phyloP scores from a whole-genome alignment of 192 early-diverging fungal species.

The Allomyces javanicus region DNA sequence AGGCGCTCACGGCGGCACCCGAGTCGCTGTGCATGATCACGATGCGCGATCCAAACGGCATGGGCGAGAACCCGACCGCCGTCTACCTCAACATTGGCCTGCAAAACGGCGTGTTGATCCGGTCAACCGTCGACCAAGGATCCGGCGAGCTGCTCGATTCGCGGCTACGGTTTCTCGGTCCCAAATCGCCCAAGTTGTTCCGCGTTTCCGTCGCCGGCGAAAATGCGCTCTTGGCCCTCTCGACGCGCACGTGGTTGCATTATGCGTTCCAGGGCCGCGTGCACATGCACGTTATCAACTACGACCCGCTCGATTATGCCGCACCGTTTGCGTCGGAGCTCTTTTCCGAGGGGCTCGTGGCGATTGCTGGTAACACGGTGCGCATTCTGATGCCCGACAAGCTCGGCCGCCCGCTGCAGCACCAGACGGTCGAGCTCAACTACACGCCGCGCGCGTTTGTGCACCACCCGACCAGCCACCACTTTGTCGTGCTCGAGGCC shows the following conservation, averaged over 20 bases:
- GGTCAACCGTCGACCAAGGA: constrained; percentile 61
- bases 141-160: constrained; percentile 67
- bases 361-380: constrained; percentile 65
- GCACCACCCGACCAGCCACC: constrained; percentile 45
- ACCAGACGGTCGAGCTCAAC: constrained; percentile 16
- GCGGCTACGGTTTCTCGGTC: constrained; percentile 66
- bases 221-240: constrained; percentile 62
- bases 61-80: constrained; percentile 20
- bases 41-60: constrained; percentile 23
- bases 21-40: constrained; percentile 56
- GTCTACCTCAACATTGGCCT: constrained; percentile 73
- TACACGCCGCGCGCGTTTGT: constrained; percentile 75
- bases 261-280: constrained; percentile 53
- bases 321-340: constrained; percentile 63
- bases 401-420: background rate
- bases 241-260: constrained; percentile 72
- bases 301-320: constrained; percentile 69
- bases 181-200: constrained; percentile 64
- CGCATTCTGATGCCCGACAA: constrained; percentile 5
- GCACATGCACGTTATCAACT: constrained; percentile 63
- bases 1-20: constrained; percentile 45
- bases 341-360: constrained; percentile 73
- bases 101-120: constrained; percentile 69
- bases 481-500: constrained; percentile 76
- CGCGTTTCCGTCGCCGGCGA: constrained; percentile 39